Evolutionary conservation across 305 asterid genomes (phyloP).

Genomic region (Plantago lanceolata): DNA sequence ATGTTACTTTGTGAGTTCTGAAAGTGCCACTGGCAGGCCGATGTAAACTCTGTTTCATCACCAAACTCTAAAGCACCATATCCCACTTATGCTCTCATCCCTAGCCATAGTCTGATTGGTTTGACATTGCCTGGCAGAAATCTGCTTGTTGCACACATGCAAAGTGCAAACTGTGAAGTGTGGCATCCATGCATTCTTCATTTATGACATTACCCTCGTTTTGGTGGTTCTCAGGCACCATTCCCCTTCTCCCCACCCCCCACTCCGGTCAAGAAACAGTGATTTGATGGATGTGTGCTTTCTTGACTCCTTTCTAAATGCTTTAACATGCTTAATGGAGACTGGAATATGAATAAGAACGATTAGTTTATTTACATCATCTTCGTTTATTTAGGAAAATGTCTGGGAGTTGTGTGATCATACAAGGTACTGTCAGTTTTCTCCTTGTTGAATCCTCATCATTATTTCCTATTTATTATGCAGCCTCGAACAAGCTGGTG

Average conservation of each 20-base stretch:
- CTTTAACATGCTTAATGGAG: background rate
- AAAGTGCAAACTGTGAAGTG: background rate
- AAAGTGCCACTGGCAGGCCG: background rate
- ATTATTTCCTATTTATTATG: slow-evolving; percentile 26
- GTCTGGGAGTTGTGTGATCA: background rate
- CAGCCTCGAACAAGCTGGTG: slow-evolving; percentile 96
- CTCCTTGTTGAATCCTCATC: slow-evolving; percentile 22
- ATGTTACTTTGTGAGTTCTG: background rate
- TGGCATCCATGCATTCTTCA: background rate
- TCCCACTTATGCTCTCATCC: background rate
- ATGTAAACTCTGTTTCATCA: background rate
- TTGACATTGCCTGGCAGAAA: background rate
- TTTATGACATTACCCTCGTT: background rate
- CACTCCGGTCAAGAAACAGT: background rate
- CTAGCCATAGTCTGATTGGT: background rate
- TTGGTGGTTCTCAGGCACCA: background rate
- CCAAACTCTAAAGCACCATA: background rate
- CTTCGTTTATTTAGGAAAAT: background rate
- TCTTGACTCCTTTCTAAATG: too few relatives aligned
- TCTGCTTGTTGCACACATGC: background rate
- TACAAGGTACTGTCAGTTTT: slow-evolving; percentile 9
- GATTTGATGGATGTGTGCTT: background rate
- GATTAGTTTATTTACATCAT: background rate
- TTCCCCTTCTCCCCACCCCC: too few relatives aligned
- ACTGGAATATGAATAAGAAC: background rate